These are phyloP conservation scores for Erythrophleum ivorense DNA, from an alignment of 331 rosid species.

Conservation along the genomic window DNA sequence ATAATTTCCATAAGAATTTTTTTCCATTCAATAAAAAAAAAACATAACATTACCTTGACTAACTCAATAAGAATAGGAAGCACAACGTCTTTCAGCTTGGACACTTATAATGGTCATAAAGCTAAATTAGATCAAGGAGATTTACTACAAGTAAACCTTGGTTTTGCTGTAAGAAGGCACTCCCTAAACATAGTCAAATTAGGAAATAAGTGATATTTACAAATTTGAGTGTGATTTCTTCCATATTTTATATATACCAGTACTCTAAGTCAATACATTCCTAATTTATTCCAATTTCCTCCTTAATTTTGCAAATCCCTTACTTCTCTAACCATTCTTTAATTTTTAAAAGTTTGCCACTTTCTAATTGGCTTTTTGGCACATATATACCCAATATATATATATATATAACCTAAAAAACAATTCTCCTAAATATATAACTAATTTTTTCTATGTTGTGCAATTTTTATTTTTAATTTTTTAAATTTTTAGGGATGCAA, in stretches of 20 bases:
- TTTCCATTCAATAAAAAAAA: constrained; percentile 29
- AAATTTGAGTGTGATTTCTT: too few relatives aligned
- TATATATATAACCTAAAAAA: too few relatives aligned
- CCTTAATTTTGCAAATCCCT: too few relatives aligned
- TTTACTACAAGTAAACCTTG: not conserved
- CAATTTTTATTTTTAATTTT: too few relatives aligned
- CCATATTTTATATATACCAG: not conserved
- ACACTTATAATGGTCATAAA: constrained; percentile 67
- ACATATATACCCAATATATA: too few relatives aligned
- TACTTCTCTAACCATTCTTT: too few relatives aligned
- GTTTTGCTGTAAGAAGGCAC: constrained; percentile 33
- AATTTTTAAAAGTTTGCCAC: too few relatives aligned
- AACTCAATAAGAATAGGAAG: constrained; percentile 84
- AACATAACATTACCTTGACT: constrained; percentile 72
- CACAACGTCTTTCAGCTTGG: constrained; percentile 91
- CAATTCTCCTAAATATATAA: too few relatives aligned
- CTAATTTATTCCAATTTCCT: not conserved
- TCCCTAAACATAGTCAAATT: constrained; percentile 37
- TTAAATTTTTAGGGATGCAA: too few relatives aligned
- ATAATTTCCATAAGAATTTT: not conserved
- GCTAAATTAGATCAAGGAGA: constrained; percentile 43
- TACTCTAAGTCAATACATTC: not conserved
- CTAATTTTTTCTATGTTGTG: too few relatives aligned
- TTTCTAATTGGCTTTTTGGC: too few relatives aligned
- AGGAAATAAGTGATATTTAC: constrained; percentile 38